Base-by-base conservation (phyloP, 2,329 filamentous ascomycete genomes). In the Proliferodiscus dingleyae region DNA sequence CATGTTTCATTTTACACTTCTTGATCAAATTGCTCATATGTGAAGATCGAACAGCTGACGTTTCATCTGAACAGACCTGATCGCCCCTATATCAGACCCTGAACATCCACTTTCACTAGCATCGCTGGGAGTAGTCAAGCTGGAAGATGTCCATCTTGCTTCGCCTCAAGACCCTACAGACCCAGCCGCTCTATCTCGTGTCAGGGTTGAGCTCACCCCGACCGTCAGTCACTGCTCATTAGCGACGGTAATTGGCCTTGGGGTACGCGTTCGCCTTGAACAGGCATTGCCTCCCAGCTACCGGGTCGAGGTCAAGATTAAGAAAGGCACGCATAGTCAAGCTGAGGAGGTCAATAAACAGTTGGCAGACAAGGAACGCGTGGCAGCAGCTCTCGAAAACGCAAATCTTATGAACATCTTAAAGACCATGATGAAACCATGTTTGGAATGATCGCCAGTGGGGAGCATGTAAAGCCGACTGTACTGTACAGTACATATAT, bases 321-420 rank as follows among this genome's bases (percentile, higher is more conserved):
- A 97, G 67, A 86, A 95, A 68, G 91, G 90, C 51, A 93, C 89
- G n/a, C 93, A 97, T 66, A 88, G 82, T 54, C 94, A 94, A 50
- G 91, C 89, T 37, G 89, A 95, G 52, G 89, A 95, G 65, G 89
- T 96, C 42, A 96, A 95, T 70, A 96, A 96, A 73, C 93, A 98
- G 68, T 72, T 98, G 34, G 87, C 83, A 26, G 93, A 98, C 69
- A 98, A 97, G 73, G 93, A 98, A 71, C 77, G 93, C 50, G 93
- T 98, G 36, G 90, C 91, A 1, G 93, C 93, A 8, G 93, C 93
- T 5, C 71, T 96, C 58, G 93, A 97, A 68, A 98, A 98, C 64
- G 87, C 87, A 46, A 94, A 87, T 1, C 71, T 98, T 49, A 89
- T 88, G 73, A 83, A 83, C 32, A 87, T 96, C 24, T 74, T 98